Evolutionary conservation across 108 stramenopile genomes (phyloP).

Genomic region (Chaetoceros tenuissimus): DNA sequence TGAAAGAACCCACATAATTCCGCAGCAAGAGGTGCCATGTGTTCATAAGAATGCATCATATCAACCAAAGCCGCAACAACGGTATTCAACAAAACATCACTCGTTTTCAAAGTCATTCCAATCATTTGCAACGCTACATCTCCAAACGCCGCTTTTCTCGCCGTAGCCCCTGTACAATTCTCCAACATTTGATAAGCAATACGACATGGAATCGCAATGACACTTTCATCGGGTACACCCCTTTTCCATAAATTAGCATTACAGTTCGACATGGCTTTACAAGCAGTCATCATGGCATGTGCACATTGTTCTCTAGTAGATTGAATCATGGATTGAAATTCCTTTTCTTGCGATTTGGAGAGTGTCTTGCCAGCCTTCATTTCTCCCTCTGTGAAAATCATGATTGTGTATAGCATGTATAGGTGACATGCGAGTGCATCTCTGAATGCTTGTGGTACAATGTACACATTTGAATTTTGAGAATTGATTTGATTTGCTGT

Average conservation of each 20-base stretch:
- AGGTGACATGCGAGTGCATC: slow-evolving; percentile 72
- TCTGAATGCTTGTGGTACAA: slow-evolving; percentile 61
- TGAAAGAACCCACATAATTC: slow-evolving; percentile 38
- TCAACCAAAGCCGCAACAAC: slow-evolving; percentile 78
- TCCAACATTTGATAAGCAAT: slow-evolving; percentile 82
- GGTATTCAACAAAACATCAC: slow-evolving; percentile 38
- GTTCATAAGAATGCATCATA: slow-evolving; percentile 77
- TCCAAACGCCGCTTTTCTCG: slow-evolving; percentile 52
- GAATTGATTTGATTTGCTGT: slow-evolving; percentile 6
- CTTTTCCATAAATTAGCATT: slow-evolving; percentile 60
- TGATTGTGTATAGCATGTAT: slow-evolving; percentile 85
- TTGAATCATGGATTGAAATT: slow-evolving; percentile 20
- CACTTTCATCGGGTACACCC: slow-evolving; percentile 71
- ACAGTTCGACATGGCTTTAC: slow-evolving; percentile 46
- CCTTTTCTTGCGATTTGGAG: slow-evolving; percentile 14
- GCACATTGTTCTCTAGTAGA: slow-evolving; percentile 44
- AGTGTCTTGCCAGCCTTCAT: slow-evolving; percentile 38
- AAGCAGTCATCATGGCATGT: slow-evolving; percentile 52
- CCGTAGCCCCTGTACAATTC: slow-evolving; percentile 45
- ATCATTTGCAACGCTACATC: slow-evolving; percentile 66
- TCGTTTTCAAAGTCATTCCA: slow-evolving; percentile 43
- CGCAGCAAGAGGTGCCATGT: slow-evolving; percentile 64
- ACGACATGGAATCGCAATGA: slow-evolving; percentile 66
- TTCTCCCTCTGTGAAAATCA: slow-evolving; percentile 77
- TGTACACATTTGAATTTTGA: slow-evolving; percentile 8